phyloP scores from a whole-genome alignment of 768 basidiomycete species.

The Boletus insuetus region DNA sequence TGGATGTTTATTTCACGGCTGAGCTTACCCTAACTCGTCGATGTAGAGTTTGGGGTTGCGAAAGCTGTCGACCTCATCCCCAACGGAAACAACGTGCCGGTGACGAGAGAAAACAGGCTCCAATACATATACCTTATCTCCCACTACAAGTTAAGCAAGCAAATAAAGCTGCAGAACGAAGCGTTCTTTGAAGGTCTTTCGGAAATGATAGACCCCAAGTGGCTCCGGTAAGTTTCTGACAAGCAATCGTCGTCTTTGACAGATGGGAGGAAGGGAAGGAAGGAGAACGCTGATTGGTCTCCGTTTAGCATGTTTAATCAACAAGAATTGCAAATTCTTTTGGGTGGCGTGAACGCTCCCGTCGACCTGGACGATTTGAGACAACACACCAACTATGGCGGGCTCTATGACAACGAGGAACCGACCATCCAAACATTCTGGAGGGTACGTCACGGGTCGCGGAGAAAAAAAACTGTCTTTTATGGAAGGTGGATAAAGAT shows the following conservation, averaged over 20 bases:
- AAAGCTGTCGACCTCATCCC: constrained; percentile 76
- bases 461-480: not conserved
- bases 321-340: constrained; percentile 86
- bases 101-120: constrained; percentile 86
- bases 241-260: not conserved
- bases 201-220: constrained; percentile 89
- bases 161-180: constrained; percentile 81
- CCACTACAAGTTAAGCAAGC: constrained; percentile 83
- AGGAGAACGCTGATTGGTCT: constrained; percentile 8
- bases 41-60: constrained; percentile 76
- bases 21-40: not conserved
- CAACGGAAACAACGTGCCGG: constrained; percentile 76
- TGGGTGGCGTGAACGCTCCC: constrained; percentile 84
- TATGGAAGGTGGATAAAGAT: not conserved
- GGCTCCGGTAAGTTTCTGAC: constrained; percentile 56
- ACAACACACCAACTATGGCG: constrained; percentile 77
- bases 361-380: constrained; percentile 84
- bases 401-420: constrained; percentile 68
- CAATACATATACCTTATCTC: constrained; percentile 89
- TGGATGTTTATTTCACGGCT: not conserved
- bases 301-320: constrained; percentile 89
- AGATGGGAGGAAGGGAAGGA: not conserved
- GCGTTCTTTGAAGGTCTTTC: constrained; percentile 91
- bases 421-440: constrained; percentile 78
- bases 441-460: constrained; percentile 51